phyloP scores from a whole-genome alignment of 2,329 filamentous ascomycete genomes.

The Colletotrichum viniferum region DNA sequence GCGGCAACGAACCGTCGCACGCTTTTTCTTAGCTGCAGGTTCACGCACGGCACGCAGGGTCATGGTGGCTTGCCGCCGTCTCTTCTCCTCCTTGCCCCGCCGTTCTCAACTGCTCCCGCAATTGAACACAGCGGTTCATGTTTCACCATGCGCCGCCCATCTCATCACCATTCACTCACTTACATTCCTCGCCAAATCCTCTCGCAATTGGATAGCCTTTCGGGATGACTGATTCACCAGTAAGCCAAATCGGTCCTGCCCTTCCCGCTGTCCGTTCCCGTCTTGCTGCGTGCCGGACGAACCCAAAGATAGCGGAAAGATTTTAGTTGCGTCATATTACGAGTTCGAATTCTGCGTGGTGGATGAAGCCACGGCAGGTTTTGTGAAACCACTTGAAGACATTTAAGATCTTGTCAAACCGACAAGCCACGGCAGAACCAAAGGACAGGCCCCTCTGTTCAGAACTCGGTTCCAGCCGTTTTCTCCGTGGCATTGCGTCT shows the following conservation, averaged over 20 bases:
- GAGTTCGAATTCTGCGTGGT: background rate
- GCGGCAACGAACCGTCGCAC: background rate
- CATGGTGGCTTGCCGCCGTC: conserved; percentile 12
- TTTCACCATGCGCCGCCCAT: conserved; percentile 11
- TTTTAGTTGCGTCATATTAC: background rate
- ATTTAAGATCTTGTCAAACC: background rate
- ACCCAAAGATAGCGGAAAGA: background rate
- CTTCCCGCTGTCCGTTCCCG: background rate
- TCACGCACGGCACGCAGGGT: conserved; percentile 1
- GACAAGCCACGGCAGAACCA: background rate
- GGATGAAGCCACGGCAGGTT: background rate
- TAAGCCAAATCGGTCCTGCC: background rate
- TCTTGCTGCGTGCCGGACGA: background rate
- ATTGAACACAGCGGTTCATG: background rate
- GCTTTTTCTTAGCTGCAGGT: conserved; percentile 8
- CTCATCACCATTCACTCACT: background rate
- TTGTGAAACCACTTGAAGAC: background rate
- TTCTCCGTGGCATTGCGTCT: background rate
- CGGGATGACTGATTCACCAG: background rate
- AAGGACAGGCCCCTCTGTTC: background rate
- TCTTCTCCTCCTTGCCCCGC: background rate
- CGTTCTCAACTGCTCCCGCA: background rate
- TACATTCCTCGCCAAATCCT: background rate
- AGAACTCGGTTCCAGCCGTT: background rate
- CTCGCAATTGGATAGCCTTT: background rate